Percentiles rank a stretch among this genome's conserved stretches.
These are phyloP conservation scores for Colletotrichum sp. DNA, from an alignment of 2,329 filamentous ascomycete genomes.

Conservation along the genomic window DNA sequence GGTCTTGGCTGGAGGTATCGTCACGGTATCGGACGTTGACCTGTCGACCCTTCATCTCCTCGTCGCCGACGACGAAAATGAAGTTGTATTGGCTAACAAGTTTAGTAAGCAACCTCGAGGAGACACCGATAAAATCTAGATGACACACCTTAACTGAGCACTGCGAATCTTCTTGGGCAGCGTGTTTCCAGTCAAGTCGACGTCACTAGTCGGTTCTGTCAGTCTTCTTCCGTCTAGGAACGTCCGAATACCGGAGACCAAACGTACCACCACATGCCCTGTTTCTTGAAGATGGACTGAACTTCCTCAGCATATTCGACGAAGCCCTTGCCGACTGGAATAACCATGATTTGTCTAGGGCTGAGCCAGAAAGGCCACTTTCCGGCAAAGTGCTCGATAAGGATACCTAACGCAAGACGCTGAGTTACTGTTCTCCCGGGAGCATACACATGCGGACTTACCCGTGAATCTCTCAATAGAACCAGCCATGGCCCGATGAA, in stretches of 20 bases:
- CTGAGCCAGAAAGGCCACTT: constrained; percentile 92
- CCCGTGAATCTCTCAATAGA: constrained; percentile 56
- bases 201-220: constrained; percentile 45
- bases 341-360: constrained; percentile 73
- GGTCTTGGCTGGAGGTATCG: constrained; percentile 65
- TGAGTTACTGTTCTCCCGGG: background rate
- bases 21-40: constrained; percentile 70
- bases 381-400: constrained; percentile 84
- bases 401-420: constrained; percentile 60
- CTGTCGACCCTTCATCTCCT: constrained; percentile 64
- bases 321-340: constrained; percentile 70
- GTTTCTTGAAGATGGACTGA: constrained; percentile 68
- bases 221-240: background rate
- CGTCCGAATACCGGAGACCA: background rate
- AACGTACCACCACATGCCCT: constrained; percentile 65
- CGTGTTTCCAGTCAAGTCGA: constrained; percentile 77
- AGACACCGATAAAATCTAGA: constrained; percentile 24
- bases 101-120: constrained; percentile 22
- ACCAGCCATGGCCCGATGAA: constrained; percentile 83
- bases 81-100: constrained; percentile 7
- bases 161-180: constrained; percentile 90
- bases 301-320: constrained; percentile 80
- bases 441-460: background rate
- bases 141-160: constrained; percentile 76
- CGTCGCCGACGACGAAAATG: constrained; percentile 61